Percentiles rank a stretch among this genome's conserved stretches.
Evolutionary conservation across 495 filamentous ascomycete genomes (phyloP).

Genomic region (Tuber melanosporum): DNA sequence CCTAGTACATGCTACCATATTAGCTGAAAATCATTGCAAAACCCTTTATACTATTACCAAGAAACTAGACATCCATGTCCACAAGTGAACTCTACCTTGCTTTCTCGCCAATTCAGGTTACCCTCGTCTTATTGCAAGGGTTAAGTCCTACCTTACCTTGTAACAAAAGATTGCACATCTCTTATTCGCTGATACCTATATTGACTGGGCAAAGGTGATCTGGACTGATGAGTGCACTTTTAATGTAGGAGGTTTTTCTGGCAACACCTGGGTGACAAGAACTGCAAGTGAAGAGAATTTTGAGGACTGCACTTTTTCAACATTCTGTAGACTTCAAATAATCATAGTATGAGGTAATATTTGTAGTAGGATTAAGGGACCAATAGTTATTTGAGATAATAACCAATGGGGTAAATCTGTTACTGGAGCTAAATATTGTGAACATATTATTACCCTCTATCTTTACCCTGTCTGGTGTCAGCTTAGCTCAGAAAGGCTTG

Average conservation of each 20-base stretch:
- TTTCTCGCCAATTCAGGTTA: background rate
- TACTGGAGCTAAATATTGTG: background rate
- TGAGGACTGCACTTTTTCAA: background rate
- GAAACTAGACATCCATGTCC: background rate
- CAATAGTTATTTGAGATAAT: background rate
- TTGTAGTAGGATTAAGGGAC: background rate
- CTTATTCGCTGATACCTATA: background rate
- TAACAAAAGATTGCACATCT: background rate
- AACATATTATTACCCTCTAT: background rate
- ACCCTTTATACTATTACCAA: background rate
- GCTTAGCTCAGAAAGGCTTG: background rate
- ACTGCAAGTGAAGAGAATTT: background rate
- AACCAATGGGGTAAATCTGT: background rate
- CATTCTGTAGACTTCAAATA: background rate
- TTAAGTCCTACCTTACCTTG: background rate
- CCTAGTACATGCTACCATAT: background rate
- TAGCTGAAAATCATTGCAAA: background rate
- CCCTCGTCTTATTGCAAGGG: background rate
- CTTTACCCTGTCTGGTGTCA: background rate
- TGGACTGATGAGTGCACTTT: background rate
- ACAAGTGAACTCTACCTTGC: background rate
- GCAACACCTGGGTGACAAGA: background rate
- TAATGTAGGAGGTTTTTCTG: background rate
- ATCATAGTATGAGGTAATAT: background rate
- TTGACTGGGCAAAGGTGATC: background rate